These are phyloP conservation scores for Rubia yunnanensis DNA, from an alignment of 257 asterid species.

Conservation along the genomic window DNA sequence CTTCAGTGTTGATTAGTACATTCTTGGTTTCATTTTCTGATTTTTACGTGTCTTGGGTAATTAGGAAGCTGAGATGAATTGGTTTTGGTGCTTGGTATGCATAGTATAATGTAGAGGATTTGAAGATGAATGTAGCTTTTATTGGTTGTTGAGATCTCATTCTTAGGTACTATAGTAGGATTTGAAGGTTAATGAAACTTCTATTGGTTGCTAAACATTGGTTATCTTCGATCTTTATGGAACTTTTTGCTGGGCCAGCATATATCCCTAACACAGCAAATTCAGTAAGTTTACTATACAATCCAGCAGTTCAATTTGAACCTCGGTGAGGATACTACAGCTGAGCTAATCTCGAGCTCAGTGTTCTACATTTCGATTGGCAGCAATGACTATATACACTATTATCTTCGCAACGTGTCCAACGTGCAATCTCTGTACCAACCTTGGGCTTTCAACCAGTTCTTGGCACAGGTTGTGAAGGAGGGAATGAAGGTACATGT, in stretches of 20 bases:
- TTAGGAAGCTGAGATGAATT: not conserved
- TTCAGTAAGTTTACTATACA: conserved; percentile 86
- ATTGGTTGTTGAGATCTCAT: not conserved
- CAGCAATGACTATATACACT: conserved; percentile 86
- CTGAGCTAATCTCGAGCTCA: conserved; percentile 50
- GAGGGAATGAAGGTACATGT: conserved; percentile 62
- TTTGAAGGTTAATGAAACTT: not conserved
- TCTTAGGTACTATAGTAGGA: not conserved
- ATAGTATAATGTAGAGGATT: too few species aligned
- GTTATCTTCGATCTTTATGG: not conserved
- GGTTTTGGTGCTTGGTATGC: not conserved
- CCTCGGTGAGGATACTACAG: conserved; percentile 77
- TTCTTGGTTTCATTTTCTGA: not conserved
- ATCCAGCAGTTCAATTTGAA: conserved; percentile 61
- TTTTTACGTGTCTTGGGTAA: not conserved
- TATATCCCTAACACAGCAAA: conserved; percentile 80
- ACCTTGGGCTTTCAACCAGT: conserved; percentile 86
- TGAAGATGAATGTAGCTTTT: not conserved
- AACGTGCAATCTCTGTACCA: conserved; percentile 59
- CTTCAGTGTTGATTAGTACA: not conserved
- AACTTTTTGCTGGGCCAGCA: conserved; percentile 62
- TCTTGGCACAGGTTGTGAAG: conserved; percentile 56
- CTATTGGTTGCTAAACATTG: not conserved
- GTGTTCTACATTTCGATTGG: conserved; percentile 83
- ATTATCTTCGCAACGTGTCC: conserved; percentile 79